Evolutionary conservation across 2,329 filamentous ascomycete species (phyloP).

Genomic region (Fusarium sp.): DNA sequence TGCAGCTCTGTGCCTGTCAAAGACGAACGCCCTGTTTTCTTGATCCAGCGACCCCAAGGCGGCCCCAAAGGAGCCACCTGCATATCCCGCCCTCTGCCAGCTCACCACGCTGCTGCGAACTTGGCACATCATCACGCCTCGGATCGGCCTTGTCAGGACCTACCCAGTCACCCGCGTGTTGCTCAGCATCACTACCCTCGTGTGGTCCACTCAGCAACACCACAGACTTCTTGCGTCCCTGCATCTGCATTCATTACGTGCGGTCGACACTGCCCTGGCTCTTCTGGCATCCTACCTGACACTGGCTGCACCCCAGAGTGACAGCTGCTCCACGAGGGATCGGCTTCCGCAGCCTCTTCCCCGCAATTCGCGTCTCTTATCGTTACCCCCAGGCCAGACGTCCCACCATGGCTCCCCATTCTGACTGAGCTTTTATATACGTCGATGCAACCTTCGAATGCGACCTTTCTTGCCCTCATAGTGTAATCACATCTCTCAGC

Average conservation of each 20-base stretch:
- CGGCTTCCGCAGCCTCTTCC: constrained; percentile 40
- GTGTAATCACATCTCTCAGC: constrained; percentile 36
- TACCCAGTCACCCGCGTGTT: constrained; percentile 31
- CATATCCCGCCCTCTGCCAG: constrained; percentile 47
- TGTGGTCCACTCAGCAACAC: constrained; percentile 37
- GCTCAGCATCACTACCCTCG: constrained; percentile 21
- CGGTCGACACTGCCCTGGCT: constrained; percentile 29
- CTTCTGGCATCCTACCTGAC: constrained; percentile 24
- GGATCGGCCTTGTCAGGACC: constrained; percentile 41
- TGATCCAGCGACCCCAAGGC: constrained; percentile 38
- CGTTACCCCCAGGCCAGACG: constrained; percentile 40
- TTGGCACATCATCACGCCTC: constrained; percentile 41
- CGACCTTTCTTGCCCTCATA: constrained; percentile 37
- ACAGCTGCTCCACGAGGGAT: constrained; percentile 40
- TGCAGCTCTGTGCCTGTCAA: constrained; percentile 38
- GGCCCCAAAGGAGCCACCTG: constrained; percentile 48
- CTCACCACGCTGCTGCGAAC: constrained; percentile 44
- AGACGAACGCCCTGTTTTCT: constrained; percentile 36
- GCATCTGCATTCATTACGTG: constrained; percentile 42
- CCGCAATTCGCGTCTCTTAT: constrained; percentile 37
- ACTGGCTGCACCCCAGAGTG: constrained; percentile 41
- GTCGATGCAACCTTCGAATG: constrained; percentile 48
- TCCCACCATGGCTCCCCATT: constrained; percentile 49
- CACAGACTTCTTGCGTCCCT: constrained; percentile 38
- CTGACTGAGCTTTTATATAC: constrained; percentile 50